Conservation (phyloP, 495 filamentous ascomycete genomes). For the Penicillium turbatum region DNA sequence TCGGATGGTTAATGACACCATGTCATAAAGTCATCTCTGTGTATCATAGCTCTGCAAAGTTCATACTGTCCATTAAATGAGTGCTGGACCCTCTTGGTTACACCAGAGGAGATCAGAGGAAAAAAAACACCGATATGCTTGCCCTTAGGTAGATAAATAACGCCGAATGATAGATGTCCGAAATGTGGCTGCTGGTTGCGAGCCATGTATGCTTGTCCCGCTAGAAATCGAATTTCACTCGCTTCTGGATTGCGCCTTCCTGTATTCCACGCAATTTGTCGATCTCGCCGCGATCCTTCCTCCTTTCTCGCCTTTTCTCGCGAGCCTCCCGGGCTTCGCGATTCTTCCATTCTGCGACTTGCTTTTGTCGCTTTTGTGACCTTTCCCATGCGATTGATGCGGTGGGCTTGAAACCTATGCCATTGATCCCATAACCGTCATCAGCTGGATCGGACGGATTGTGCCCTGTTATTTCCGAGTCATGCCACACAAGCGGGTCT, state of each 20-base stretch:
- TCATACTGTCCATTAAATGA: conserved; percentile 9
- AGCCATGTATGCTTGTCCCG: not conserved
- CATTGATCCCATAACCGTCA: conserved; percentile 79
- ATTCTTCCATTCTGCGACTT: conserved; percentile 78
- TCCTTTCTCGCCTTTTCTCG: conserved; percentile 62
- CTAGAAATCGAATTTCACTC: conserved; percentile 42
- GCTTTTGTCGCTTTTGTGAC: conserved; percentile 68
- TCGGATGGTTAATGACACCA: conserved; percentile 14
- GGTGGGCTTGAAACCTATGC: conserved; percentile 88
- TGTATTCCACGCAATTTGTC: conserved; percentile 33
- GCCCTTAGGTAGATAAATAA: conserved; percentile 1
- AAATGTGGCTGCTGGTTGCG: not conserved
- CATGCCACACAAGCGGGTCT: conserved; percentile 69
- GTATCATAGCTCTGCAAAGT: conserved; percentile 27
- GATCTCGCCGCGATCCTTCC: conserved; percentile 41
- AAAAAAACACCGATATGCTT: conserved; percentile 1
- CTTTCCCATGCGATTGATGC: conserved; percentile 75
- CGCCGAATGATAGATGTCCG: not conserved
- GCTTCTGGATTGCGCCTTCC: conserved; percentile 38
- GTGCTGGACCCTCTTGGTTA: not conserved
- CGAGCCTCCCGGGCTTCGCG: conserved; percentile 82
- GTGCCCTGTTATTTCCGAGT: conserved; percentile 80
- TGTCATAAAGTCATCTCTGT: conserved; percentile 28
- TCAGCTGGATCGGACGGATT: conserved; percentile 68
- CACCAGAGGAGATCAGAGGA: not conserved